A percentile compares a stretch with the other conserved stretches of the same genome.
These are phyloP conservation scores for Somion occarium DNA, from an alignment of 1,284 basidiomycete genomes.

Conservation along the genomic window DNA sequence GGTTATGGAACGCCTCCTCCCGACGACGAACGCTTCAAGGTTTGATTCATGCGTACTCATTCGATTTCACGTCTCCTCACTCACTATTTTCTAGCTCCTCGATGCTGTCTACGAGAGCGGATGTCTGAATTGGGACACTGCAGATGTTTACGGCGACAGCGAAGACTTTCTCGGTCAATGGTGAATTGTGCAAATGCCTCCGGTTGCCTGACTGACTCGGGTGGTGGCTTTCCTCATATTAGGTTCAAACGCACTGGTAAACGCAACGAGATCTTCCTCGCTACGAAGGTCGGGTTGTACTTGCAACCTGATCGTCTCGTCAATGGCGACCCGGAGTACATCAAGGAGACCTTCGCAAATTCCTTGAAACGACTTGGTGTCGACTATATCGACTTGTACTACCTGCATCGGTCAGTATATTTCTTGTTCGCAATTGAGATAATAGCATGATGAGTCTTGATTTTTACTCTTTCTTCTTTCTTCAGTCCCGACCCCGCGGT, in stretches of 20 bases:
- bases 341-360: slow-evolving; percentile 29
- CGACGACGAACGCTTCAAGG: slow-evolving; percentile 6
- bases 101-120: slow-evolving; percentile 24
- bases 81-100: slow-evolving; percentile 17
- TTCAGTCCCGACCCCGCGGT: neutral
- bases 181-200: slow-evolving; percentile 9
- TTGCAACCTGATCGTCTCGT: slow-evolving; percentile 13
- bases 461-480: too few relatives aligned
- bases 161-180: slow-evolving; percentile 28
- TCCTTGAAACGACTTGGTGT: slow-evolving; percentile 38
- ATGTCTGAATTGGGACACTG: slow-evolving; percentile 27
- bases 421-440: slow-evolving; percentile 19
- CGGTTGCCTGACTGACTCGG: neutral
- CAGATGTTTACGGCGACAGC: slow-evolving; percentile 25
- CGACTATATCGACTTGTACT: slow-evolving; percentile 45
- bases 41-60: neutral
- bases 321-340: slow-evolving; percentile 32
- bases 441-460: too few relatives aligned
- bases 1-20: neutral
- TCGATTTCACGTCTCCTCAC: neutral
- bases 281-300: slow-evolving; percentile 41
- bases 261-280: slow-evolving; percentile 39
- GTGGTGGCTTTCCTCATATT: neutral
- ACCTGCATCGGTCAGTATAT: slow-evolving; percentile 40
- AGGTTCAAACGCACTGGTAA: slow-evolving; percentile 33